Evolutionary conservation across 192 early-diverging fungal species (phyloP), one percentile per base, ranked within the genome.

Genomic region (Podila epigama): DNA sequence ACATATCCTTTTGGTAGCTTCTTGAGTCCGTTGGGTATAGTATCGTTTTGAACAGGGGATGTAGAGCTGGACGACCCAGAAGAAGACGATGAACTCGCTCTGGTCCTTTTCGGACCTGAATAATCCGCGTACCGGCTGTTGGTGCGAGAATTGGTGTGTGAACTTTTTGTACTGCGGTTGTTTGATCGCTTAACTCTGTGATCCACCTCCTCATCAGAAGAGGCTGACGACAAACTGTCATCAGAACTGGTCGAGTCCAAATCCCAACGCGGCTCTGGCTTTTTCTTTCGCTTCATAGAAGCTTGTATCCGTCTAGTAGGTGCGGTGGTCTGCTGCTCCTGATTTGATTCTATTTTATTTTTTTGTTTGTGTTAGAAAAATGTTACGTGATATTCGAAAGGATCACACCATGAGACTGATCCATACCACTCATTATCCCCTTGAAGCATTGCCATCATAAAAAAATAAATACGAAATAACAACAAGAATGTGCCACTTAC

Each of bases 1-100:
- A 77, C 73, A 42, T 77, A 77, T 13, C 73, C 73, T 37, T 77
- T 77, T 18, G 73, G 73, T 7, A 77, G 56, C 27, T 77, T 77
- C 54, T 68, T 77, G 29, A 77, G 73, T 27, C 73, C 73, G 50
- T 77, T 68, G 5, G 73, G 73, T 16, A 77, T 60, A 32, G 64
- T 40, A 29, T 75, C 44, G 29, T 35, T 62, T 36, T 42, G 55
- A 28, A 2, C 22, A 1, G 55, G 35, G 37, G 39, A 36, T 22
- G 28, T 63, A 41, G 29, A 4, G 6, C 52, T 51, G 20, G 51
- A 42, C 4, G 64, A 68, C 2, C 36, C 15, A 25, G 16, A 13
- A 31, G 59, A 35, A 3, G 25, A 39, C 6, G 63, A 40, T 54
- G 58, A 61, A 0, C 59, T 51, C 33, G 52, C 54, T 33, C 63